Base-by-base conservation (phyloP, 2,329 filamentous ascomycete species). In the Aaosphaeria pasadenensis region DNA sequence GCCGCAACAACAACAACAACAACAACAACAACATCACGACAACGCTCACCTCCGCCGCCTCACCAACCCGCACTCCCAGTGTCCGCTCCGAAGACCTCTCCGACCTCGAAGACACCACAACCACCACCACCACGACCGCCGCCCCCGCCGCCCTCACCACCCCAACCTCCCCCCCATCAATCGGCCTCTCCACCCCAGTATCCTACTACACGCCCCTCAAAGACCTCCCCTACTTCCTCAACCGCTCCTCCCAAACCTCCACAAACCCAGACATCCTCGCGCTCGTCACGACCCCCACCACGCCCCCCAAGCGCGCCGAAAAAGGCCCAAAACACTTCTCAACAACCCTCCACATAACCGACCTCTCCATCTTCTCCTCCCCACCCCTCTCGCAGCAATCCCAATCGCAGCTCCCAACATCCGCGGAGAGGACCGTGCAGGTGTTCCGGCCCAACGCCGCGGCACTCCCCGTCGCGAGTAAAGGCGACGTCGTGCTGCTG, bases 161-260 rank as follows among this genome's bases (percentile, higher is more conserved):
- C 17, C 17, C 17, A 24, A 24, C 17, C 17, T 24, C 17, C 17
- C 17, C 17, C 2, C 62, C 66, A 4, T 60, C 58, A n/a, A 59
- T 67, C 42, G 75, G 74, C 40, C 58, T 73, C 35, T 62, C 60
- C 1, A 76, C 75, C 0, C 54, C 66, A 0, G 53, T 71, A n/a
- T 64, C 69, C 5, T 78, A 77, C 62, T 78, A 76, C 61, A 71
- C 69, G 0, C 71, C 74, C 0, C 66, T 78, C 0, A 61, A 69
- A 39, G 63, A 69, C 33, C 62, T 77, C 2, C 40, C 59, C 9
- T 65, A 62, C 50, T 66, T 69, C 50, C 60, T 77, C 40, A 77
- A 77, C 51, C 63, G 64, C 45, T 61, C 60, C 35, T 62, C 57
- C 0, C 56, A 69, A 35, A 61, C 67, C 4, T 50, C 60, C 4